phyloP scores from a whole-genome alignment of 805 yeast species.

The Metschnikowia bowlesiae region DNA sequence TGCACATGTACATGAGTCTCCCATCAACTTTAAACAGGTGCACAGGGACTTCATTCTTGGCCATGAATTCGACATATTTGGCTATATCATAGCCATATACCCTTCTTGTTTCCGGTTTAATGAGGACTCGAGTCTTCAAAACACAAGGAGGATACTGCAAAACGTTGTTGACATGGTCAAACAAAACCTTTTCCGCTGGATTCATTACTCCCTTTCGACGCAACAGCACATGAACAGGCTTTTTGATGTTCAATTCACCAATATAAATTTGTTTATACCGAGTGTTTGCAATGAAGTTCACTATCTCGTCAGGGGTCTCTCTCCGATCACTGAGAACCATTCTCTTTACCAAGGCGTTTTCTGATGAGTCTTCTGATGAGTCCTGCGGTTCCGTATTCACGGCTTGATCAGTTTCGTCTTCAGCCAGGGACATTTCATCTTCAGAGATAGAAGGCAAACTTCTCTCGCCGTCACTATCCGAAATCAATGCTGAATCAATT shows the following conservation, averaged over 20 bases:
- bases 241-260: neutral
- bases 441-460: neutral
- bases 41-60: neutral
- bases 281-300: neutral
- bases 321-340: neutral
- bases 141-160: conserved; percentile 1
- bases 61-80: neutral
- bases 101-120: neutral
- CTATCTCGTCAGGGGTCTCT: neutral
- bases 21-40: neutral
- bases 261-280: neutral
- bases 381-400: neutral
- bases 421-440: neutral
- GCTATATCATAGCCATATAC: conserved; percentile 4
- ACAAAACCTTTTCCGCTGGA: neutral
- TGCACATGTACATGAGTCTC: neutral
- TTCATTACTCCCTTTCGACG: neutral
- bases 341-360: neutral
- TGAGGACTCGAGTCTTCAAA: neutral
- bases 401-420: neutral
- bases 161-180: neutral
- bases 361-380: neutral
- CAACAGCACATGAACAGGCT: neutral
- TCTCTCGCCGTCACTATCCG: neutral
- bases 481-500: neutral